Evolutionary conservation across 306 rosid species (phyloP).

Genomic region (Quercus variabilis): DNA sequence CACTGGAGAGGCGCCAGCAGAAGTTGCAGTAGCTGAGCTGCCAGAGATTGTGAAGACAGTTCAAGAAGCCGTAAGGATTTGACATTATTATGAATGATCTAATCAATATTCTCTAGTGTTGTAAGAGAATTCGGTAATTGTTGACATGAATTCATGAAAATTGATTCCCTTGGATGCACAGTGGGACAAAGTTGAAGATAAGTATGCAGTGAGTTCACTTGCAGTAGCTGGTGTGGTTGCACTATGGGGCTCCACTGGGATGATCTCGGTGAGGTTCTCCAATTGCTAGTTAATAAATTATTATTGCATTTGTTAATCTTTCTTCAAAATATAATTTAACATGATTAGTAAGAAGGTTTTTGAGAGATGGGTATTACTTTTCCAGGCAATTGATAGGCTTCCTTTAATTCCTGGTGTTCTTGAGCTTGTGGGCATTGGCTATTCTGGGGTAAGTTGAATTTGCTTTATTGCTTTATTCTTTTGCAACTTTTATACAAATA

Average conservation of each 20-base stretch:
- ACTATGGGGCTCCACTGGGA: conserved; percentile 65
- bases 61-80: conserved; percentile 61
- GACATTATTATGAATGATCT: background rate
- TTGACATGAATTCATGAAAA: conserved; percentile 5
- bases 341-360: background rate
- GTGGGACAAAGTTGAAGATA: conserved; percentile 97
- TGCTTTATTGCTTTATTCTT: conserved; percentile 3
- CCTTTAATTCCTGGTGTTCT: conserved; percentile 84
- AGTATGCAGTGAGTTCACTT: conserved; percentile 79
- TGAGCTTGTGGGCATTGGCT: conserved; percentile 89
- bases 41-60: conserved; percentile 66
- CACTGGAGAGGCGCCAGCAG: conserved; percentile 86
- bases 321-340: background rate
- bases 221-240: conserved; percentile 57
- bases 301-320: background rate
- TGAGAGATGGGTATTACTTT: conserved; percentile 16
- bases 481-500: background rate
- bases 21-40: conserved; percentile 54
- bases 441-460: conserved; percentile 66
- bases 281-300: background rate
- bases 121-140: background rate
- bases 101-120: background rate
- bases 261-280: conserved; percentile 60
- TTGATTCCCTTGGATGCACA: conserved; percentile 24
- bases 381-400: conserved; percentile 93